phyloP scores from a whole-genome alignment of 345 rosid species.

The Linum usitatissimum region DNA sequence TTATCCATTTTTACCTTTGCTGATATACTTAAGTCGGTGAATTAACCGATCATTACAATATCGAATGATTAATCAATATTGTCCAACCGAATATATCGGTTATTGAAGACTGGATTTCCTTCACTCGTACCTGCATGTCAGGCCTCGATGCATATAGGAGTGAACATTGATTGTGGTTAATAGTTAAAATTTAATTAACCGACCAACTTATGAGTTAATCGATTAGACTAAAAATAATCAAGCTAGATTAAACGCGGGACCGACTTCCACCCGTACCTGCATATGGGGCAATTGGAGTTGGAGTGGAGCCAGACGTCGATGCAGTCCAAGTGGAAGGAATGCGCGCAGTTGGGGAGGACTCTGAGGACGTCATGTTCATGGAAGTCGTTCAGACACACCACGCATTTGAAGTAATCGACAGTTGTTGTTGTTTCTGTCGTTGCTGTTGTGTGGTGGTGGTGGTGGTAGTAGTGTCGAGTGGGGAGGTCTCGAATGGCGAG shows the following conservation, averaged over 20 bases:
- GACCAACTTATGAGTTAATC: no score
- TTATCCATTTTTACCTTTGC: no score
- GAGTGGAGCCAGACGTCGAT: slow-evolving; percentile 52
- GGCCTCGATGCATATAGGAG: slow-evolving; percentile 51
- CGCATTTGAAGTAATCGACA: slow-evolving; percentile 31
- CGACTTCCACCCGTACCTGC: slow-evolving; percentile 22
- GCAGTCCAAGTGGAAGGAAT: slow-evolving; percentile 54
- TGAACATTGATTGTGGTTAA: no score
- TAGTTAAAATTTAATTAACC: no score
- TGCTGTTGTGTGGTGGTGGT: slow-evolving; percentile 6
- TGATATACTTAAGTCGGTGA: no score
- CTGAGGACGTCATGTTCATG: slow-evolving; percentile 44
- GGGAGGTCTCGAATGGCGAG: slow-evolving; percentile 43
- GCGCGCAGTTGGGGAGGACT: slow-evolving; percentile 49
- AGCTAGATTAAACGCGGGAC: no score
- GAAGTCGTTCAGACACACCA: slow-evolving; percentile 54
- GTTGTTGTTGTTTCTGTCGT: slow-evolving; percentile 10
- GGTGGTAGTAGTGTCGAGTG: slow-evolving; percentile 22
- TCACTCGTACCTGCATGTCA: slow-evolving; percentile 43
- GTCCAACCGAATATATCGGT: no score
- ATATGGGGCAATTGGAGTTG: slow-evolving; percentile 54
- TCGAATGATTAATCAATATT: no score
- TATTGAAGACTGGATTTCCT: no score
- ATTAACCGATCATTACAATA: no score
- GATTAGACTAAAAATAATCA: no score